Evolutionary conservation across 768 basidiomycete species (phyloP).

Genomic region (Boletales sp.): DNA sequence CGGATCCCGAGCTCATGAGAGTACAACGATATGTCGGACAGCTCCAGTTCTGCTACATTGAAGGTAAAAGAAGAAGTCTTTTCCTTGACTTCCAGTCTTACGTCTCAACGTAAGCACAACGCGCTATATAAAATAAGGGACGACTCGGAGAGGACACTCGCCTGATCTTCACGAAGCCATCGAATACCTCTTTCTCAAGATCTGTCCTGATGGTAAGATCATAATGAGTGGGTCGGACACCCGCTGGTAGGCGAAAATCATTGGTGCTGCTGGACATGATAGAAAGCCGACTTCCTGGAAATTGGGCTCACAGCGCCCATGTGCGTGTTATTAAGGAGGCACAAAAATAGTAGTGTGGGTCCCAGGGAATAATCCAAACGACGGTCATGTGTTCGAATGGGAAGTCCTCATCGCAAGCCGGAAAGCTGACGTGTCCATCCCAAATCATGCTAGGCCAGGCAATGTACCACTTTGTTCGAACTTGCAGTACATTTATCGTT

Average conservation of each 20-base stretch:
- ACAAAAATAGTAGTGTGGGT: too few species aligned
- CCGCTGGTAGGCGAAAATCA: conserved; percentile 54
- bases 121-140: not conserved
- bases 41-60: conserved; percentile 58
- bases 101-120: not conserved
- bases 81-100: conserved; percentile 59
- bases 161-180: conserved; percentile 75
- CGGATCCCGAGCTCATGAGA: conserved; percentile 51
- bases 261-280: conserved; percentile 9
- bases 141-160: conserved; percentile 27
- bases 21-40: conserved; percentile 54
- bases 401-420: too few species aligned
- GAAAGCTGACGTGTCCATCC: too few species aligned
- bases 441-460: too few species aligned
- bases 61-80: conserved; percentile 62
- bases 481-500: too few species aligned
- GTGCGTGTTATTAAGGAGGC: too few species aligned
- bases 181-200: conserved; percentile 69
- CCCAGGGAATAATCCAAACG: too few species aligned
- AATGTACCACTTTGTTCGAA: too few species aligned
- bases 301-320: too few species aligned
- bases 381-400: too few species aligned
- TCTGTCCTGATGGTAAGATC: conserved; percentile 79
- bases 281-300: too few species aligned
- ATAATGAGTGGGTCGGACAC: conserved; percentile 73